phyloP scores from a whole-genome alignment of 1,284 basidiomycete species.

The Cystobasidiaceae sp. region DNA sequence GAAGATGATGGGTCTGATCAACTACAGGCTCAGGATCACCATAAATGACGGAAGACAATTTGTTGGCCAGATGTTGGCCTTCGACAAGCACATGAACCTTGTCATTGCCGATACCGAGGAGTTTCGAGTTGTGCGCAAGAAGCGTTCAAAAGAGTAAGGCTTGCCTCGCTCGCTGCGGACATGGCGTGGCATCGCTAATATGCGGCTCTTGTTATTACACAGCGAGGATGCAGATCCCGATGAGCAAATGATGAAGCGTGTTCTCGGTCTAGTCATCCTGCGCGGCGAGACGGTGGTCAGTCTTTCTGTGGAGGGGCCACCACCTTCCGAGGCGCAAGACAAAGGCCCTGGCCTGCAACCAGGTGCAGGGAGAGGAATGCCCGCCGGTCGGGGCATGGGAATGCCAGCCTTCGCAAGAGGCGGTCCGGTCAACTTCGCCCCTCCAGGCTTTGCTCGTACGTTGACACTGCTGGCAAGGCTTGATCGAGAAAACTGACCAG shows the following conservation, averaged over 20 bases:
- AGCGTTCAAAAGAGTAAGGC: slow-evolving; percentile 59
- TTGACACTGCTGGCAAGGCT: not conserved
- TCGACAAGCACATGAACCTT: slow-evolving; percentile 99
- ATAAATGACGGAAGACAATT: slow-evolving; percentile 95
- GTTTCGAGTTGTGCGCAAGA: slow-evolving; percentile 78
- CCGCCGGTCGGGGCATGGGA: slow-evolving; percentile 94
- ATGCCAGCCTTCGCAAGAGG: slow-evolving; percentile 33
- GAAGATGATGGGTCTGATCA: slow-evolving; percentile 96
- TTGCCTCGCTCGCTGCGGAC: not conserved
- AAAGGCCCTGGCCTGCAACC: slow-evolving; percentile 73
- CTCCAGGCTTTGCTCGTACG: slow-evolving; percentile 30
- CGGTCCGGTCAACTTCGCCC: slow-evolving; percentile 23
- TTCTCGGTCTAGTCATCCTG: slow-evolving; percentile 89
- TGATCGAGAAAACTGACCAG: not conserved
- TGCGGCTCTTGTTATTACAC: not conserved
- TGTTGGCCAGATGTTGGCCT: slow-evolving; percentile 97
- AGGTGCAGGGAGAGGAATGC: slow-evolving; percentile 89
- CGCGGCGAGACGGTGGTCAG: slow-evolving; percentile 96
- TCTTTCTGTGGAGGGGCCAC: slow-evolving; percentile 90
- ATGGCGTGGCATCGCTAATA: not conserved
- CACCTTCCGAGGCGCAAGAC: slow-evolving; percentile 81
- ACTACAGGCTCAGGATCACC: slow-evolving; percentile 95
- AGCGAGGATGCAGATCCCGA: slow-evolving; percentile 55
- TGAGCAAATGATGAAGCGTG: slow-evolving; percentile 91
- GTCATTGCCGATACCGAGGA: slow-evolving; percentile 97